Base-by-base conservation (phyloP, 2,329 filamentous ascomycete genomes). In the Curvularia hawaiiensis region DNA sequence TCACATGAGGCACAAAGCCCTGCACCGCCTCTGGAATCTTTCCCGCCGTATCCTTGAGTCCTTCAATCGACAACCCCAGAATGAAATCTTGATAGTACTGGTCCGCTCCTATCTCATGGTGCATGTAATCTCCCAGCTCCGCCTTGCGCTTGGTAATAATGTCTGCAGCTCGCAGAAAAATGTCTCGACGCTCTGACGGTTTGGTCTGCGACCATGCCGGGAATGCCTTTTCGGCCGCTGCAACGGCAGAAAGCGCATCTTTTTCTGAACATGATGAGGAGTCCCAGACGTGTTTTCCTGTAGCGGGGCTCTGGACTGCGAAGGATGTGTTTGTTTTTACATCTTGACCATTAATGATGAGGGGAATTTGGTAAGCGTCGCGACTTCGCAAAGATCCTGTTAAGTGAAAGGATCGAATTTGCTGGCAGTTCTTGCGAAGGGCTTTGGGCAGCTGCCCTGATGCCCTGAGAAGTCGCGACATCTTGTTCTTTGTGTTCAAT, bases 1-100 rank as follows among this genome's bases (percentile, higher is more conserved):
- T 44, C 41, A 44, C 41, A 22, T 44, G 41, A 44, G 41, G 41
- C 41, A 28, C 41, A 28, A 44, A 44, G 41, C 41, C 41, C 41
- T 44, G 41, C 22, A 44, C 41, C 22, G 41, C 41, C 14, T 44
- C 41, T 44, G 41, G 41, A 28, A 44, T 44, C 22, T 24, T 44
- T 12, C 41, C 41, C n/a, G 41, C 41, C 14, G 41, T 44, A n/a
- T 44, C 41, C 41, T 28, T 44, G 22, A 44, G 22, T 14, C 41
- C 41, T 44, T 44, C 41, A 44, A 44, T 44, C 24, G 41, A 44
- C 41, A 44, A 16, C 11, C 41, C 41, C 22, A 44, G 22, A 44
- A 44, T 44, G 24, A 44, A 44, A n/a, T 44, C 41, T 24, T 44
- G 41, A 10, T 44, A 44, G 41, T 44, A 44, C 16, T 44, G 41